Evolutionary conservation across 2,329 filamentous ascomycete genomes (phyloP).

Genomic region (Dothistroma pini): DNA sequence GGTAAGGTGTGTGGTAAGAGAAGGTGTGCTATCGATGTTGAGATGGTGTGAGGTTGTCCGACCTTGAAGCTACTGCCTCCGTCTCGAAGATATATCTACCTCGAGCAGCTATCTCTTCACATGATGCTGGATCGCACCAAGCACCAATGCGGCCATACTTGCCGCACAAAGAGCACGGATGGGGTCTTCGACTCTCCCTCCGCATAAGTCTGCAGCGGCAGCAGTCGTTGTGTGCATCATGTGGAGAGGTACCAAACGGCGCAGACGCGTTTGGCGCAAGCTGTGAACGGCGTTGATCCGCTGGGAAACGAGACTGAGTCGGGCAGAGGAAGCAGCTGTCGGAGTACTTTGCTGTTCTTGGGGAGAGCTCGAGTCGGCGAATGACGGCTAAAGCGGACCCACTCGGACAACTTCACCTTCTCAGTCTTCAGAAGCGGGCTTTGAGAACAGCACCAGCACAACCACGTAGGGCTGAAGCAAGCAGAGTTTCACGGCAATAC

Average conservation of each 20-base stretch:
- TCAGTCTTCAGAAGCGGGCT: background rate
- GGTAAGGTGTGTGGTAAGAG: background rate
- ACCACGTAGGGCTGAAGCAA: background rate
- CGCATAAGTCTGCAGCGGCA: background rate
- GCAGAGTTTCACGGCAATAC: background rate
- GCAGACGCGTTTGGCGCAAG: background rate
- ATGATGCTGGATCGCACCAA: background rate
- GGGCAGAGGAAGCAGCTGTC: background rate
- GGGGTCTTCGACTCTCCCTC: slow-evolving; percentile 3
- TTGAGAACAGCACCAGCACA: background rate
- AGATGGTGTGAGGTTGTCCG: slow-evolving; percentile 9
- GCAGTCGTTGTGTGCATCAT: background rate
- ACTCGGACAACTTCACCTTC: background rate
- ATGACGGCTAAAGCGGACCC: background rate
- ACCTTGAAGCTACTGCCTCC: background rate
- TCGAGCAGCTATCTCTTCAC: background rate
- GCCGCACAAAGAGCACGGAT: slow-evolving; percentile 8
- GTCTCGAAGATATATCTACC: slow-evolving; percentile 1
- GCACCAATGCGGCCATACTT: slow-evolving; percentile 8
- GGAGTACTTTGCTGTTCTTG: background rate
- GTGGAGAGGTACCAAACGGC: background rate
- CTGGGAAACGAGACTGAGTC: background rate
- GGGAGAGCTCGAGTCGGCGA: background rate
- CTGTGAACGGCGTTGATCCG: background rate
- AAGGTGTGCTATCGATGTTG: background rate